Conservation (phyloP, 1,284 basidiomycete species). For the Fomitiporia mediterranea region DNA sequence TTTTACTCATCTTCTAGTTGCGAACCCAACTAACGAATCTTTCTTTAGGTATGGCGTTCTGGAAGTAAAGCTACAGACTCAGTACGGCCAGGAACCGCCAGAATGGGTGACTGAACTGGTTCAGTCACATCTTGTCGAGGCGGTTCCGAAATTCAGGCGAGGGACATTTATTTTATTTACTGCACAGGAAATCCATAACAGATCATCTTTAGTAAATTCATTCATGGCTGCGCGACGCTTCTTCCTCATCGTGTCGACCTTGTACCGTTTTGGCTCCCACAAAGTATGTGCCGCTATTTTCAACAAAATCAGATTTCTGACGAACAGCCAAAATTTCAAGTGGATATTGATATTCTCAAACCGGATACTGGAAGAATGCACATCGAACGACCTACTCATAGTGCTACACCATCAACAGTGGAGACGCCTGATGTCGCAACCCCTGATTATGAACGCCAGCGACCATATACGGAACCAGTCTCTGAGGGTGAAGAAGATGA, state of each 20-base stretch:
- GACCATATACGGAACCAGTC: conserved; percentile 75
- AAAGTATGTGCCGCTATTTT: conserved; percentile 52
- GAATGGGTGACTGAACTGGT: conserved; percentile 96
- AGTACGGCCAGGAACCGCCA: conserved; percentile 93
- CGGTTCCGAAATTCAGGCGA: conserved; percentile 86
- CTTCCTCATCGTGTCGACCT: conserved; percentile 92
- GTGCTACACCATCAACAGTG: conserved; percentile 36
- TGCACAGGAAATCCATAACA: conserved; percentile 13
- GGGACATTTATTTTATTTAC: conserved; percentile 15
- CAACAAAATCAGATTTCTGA: not conserved
- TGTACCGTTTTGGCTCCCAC: conserved; percentile 98
- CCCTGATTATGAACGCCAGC: conserved; percentile 36
- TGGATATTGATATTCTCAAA: conserved; percentile 93
- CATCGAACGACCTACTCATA: conserved; percentile 68
- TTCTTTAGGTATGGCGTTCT: conserved; percentile 72
- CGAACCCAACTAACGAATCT: not conserved
- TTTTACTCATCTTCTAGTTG: conserved; percentile 5
- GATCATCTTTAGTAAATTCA: conserved; percentile 74
- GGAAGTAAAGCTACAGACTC: conserved; percentile 97
- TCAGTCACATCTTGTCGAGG: conserved; percentile 89
- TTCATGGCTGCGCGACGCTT: conserved; percentile 94
- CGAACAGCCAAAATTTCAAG: conserved; percentile 39
- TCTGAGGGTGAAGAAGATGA: conserved; percentile 92
- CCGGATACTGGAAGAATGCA: conserved; percentile 72
- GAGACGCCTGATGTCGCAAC: conserved; percentile 49